A percentile compares a stretch with the other conserved stretches of the same genome.
phyloP scores from a whole-genome alignment of 768 basidiomycete species.

The Lactarius tabidus region DNA sequence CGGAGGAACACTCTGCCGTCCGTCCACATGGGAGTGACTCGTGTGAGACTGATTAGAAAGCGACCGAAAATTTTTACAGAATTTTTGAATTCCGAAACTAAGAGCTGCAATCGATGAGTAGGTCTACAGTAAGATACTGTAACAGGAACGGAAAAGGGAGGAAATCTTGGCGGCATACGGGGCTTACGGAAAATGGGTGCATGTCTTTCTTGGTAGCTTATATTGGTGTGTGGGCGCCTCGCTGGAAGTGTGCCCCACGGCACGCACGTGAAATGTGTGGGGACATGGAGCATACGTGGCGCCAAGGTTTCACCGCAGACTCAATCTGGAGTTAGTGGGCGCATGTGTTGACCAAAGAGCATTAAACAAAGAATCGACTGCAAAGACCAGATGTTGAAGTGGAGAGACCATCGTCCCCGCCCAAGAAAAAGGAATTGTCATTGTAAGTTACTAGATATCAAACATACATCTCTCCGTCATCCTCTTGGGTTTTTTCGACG shows the following conservation, averaged over 20 bases:
- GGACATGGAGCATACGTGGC: neutral
- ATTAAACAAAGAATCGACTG: neutral
- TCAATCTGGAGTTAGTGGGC: neutral
- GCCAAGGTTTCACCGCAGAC: neutral
- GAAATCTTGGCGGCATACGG: no score
- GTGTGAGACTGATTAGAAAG: no score
- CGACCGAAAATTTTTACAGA: neutral
- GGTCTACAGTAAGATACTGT: no score
- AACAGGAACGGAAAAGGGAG: no score
- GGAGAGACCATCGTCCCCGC: neutral
- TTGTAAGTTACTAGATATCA: conserved; percentile 4
- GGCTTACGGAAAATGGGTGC: no score
- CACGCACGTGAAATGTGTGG: no score
- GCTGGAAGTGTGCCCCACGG: no score
- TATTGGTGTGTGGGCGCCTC: neutral
- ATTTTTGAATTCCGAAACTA: no score
- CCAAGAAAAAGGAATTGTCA: neutral
- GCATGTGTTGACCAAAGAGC: neutral
- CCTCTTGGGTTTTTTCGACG: neutral
- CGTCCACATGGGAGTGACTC: no score
- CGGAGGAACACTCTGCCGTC: no score
- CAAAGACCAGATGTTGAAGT: neutral
- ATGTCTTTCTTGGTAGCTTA: no score
- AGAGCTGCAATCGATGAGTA: no score
- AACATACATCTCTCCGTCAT: conserved; percentile 7